Evolutionary conservation across 1,139 yeast species (phyloP), one percentile per base, ranked within the genome.

Genomic region (Candida sp.): DNA sequence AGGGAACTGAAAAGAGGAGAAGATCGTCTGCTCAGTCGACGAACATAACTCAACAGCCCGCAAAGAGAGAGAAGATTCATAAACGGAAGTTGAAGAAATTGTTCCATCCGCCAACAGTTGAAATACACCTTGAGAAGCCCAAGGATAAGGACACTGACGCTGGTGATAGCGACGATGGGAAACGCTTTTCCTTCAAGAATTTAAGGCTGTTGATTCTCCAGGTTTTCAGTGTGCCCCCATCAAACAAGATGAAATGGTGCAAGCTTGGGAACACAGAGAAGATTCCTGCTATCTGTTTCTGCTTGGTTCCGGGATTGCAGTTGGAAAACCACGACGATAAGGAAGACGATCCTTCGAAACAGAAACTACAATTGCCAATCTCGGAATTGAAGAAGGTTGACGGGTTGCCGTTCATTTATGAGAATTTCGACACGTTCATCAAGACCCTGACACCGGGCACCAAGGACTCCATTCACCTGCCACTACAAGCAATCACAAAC

Each of bases 221-320:
- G 55, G 62, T 78, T 0, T 69, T 83, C 49, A 73, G 77, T 9
- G 80, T 75, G 17, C 67, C 73, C 3, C 43, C 49, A 7, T 55
- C 58, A 11, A 46, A 40, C 7, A 63, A 69, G 4, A 31, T 46
- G 9, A 65, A 65, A 30, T 78, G 81, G 78, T 59, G 77, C 22
- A 68, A 68, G 23, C 59, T 84, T 11, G 66, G 52, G 9, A 49
- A 56, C 42, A 46, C 51, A 3, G 51, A 54, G 12, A 54, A 58
- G 31, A 54, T 63, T 5, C 66, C 74, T 26, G 81, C 82, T 49
- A 79, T 87, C 3, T 85, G 90, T 1, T 72, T 84, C n/a, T 70
- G 90, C 9, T 70, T 86, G 50, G 78, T 84, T 3, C 91, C 94
- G 0, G 96, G 96, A 0, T 63, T 91, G 3, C 75, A 78, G n/a